These are phyloP conservation scores for Sorghum bicolor DNA, from an alignment of 176 grass and related monocot genomes.

Conservation along the genomic window Sorghum_bicolor_NCBIv3 NC_012872.2:64804501-64805000, in stretches of 20 bases:
- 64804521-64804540: not conserved
- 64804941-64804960: not conserved
- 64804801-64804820: not conserved
- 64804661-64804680: not conserved
- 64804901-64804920: not conserved
- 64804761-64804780: not conserved
- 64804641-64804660: not conserved
- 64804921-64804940: not conserved
- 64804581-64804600: constrained; percentile 3
- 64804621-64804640: not conserved
- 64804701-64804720: not conserved
- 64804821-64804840: not conserved
- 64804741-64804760: not conserved
- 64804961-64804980: not conserved
- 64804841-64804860: not conserved
- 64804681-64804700: not conserved
- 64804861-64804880: not conserved
- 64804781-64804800: too few relatives aligned
- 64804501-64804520: not conserved
- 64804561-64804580: not conserved
- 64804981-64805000: not conserved
- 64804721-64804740: not conserved
- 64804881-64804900: not conserved
- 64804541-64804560: not conserved
- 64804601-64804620: not conserved